Percentiles rank a stretch among this genome's conserved stretches.
These are phyloP conservation scores for Eragrostis curvula DNA, from an alignment of 176 grass and related monocot genomes.

Conservation along the genomic window DNA sequence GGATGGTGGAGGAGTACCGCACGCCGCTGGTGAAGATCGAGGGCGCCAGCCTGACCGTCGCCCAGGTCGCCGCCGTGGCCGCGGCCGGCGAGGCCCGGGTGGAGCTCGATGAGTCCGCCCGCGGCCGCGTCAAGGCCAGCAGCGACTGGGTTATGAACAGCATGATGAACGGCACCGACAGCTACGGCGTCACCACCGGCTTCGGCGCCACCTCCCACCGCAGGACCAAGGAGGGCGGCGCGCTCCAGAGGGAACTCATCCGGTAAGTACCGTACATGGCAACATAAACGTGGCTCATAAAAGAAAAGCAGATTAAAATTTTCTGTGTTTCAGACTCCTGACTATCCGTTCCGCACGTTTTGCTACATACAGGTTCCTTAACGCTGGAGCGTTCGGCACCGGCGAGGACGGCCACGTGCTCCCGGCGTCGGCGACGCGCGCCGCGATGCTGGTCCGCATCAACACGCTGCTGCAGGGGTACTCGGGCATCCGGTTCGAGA, in stretches of 20 bases:
- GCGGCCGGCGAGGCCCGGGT: slow-evolving; percentile 47
- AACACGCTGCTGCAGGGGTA: slow-evolving; percentile 90
- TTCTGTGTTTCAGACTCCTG: too few species aligned
- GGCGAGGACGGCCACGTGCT: slow-evolving; percentile 64
- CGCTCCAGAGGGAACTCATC: slow-evolving; percentile 38
- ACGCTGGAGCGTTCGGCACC: slow-evolving; percentile 73
- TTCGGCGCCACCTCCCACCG: slow-evolving; percentile 89
- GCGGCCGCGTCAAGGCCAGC: slow-evolving; percentile 76
- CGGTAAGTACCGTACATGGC: not conserved
- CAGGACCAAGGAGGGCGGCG: slow-evolving; percentile 73
- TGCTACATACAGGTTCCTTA: not conserved
- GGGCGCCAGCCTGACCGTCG: slow-evolving; percentile 70
- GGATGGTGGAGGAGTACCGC: slow-evolving; percentile 78
- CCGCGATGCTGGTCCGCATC: slow-evolving; percentile 90
- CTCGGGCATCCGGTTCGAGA: slow-evolving; percentile 90
- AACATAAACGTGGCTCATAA: not conserved
- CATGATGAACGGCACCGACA: slow-evolving; percentile 84
- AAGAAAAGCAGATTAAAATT: not conserved
- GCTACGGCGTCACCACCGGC: slow-evolving; percentile 90
- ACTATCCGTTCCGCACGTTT: too few species aligned
- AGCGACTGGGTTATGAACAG: slow-evolving; percentile 87
- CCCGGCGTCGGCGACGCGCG: slow-evolving; percentile 57
- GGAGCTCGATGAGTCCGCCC: slow-evolving; percentile 71
- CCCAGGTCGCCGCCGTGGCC: slow-evolving; percentile 80
- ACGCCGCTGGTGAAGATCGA: slow-evolving; percentile 58